phyloP scores from a whole-genome alignment of 192 early-diverging fungal genomes.

The Podila epigama region DNA sequence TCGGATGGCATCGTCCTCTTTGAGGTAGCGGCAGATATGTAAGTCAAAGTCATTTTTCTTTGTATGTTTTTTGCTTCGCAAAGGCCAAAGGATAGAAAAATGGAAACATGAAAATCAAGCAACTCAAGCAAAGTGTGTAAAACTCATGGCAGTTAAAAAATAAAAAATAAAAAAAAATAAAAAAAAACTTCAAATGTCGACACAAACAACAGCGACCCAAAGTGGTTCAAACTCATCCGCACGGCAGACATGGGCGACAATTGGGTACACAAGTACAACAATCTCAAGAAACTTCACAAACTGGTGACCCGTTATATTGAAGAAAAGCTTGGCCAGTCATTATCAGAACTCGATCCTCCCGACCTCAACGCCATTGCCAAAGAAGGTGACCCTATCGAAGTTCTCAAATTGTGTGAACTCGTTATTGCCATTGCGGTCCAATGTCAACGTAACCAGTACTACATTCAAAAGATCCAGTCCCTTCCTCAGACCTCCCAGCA shows the following conservation, averaged over 20 bases:
- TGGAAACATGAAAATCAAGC: no score
- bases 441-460: conserved; percentile 81
- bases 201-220: conserved; percentile 70
- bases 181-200: no score
- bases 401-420: conserved; percentile 82
- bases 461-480: conserved; percentile 86
- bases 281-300: conserved; percentile 89
- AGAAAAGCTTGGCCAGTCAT: conserved; percentile 78
- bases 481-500: conserved; percentile 77
- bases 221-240: conserved; percentile 87
- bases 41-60: conserved; percentile 38
- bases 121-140: background rate
- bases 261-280: conserved; percentile 95
- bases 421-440: conserved; percentile 89
- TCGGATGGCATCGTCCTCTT: conserved; percentile 81
- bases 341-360: conserved; percentile 65
- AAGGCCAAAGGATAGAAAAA: no score
- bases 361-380: conserved; percentile 88
- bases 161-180: no score
- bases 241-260: conserved; percentile 83
- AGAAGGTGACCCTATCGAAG: conserved; percentile 73
- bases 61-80: no score
- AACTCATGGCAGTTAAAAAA: background rate
- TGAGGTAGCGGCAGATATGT: conserved; percentile 87
- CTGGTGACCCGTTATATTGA: conserved; percentile 87